Base-by-base conservation (phyloP, 169 alveolate genomes). In the Blepharisma undulans region DNA sequence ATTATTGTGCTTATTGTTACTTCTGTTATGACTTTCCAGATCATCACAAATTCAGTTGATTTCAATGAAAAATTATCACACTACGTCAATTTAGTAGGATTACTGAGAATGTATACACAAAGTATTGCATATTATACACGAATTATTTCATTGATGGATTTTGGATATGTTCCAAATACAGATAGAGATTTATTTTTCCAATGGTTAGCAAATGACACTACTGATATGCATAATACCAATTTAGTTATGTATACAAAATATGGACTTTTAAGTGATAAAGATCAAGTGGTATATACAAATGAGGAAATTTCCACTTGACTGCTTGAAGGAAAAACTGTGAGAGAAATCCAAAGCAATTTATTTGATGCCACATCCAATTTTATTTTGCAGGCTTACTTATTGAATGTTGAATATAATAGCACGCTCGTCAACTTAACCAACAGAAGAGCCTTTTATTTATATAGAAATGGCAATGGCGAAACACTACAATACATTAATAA, bases 381-480 rank as follows among this genome's bases (percentile, higher is more conserved):
- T 32, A 84, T 84, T 22, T 30, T 84, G 33, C 89, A 84, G 16
- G 89, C 77, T 29, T 84, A 32, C n/a, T 60, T 84, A 22, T 60
- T 84, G 36, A 84, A 84, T 22, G 78, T 32, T 18, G 89, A 84
- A n/a, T 84, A 84, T 60, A 34, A 84, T 19, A 60, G 29, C 7
- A 22, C 30, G 74, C 16, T 25, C 1, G 34, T 84, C 21, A 30
- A 33, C 16, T 32, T 84, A 61, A 48, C 32, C 10, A 84, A 84
- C 77, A 76, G 89, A 59, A 34, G 89, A 36, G 89, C 89, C 32
- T 84, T 84, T 84, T 84, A 84, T 32, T 84, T 84, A 32, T 84
- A 36, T 60, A 33, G 89, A 33, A 84, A 84, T 10, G 89, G 89
- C 14, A 84, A 84, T 32, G 89, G 89, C 7, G 89, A 84, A 84